Evolutionary conservation across 345 rosid species (phyloP).

Genomic region (Gossypium bickii): DNA sequence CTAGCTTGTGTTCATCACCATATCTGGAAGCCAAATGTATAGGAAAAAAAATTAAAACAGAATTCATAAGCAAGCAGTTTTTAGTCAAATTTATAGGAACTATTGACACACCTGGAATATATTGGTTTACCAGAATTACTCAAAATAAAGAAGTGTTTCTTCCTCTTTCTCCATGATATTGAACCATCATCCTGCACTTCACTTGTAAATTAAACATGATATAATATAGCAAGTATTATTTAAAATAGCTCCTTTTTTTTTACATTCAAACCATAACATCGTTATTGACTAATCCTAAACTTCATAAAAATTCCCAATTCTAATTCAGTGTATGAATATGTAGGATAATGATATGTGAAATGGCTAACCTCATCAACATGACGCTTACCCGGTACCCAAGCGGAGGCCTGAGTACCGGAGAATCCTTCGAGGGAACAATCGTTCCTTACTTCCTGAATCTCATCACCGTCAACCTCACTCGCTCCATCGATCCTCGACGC

Average conservation of each 20-base stretch:
- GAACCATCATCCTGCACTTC: conserved; percentile 97
- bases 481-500: conserved; percentile 41
- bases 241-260: neutral
- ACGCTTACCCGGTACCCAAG: conserved; percentile 83
- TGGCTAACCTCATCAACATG: conserved; percentile 69
- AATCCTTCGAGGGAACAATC: conserved; percentile 25
- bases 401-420: conserved; percentile 36
- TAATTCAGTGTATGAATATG: neutral
- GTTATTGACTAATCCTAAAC: neutral
- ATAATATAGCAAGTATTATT: conserved; percentile 11
- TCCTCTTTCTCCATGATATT: conserved; percentile 95
- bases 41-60: neutral
- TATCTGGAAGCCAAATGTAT: conserved; percentile 47
- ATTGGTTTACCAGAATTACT: conserved; percentile 98
- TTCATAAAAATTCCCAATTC: neutral
- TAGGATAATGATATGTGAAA: neutral
- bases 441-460: conserved; percentile 45
- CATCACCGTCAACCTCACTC: conserved; percentile 40
- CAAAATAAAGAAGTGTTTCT: conserved; percentile 93
- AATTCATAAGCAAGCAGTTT: neutral
- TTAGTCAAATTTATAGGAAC: neutral
- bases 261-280: neutral
- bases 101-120: conserved; percentile 70
- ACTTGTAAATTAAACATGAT: conserved; percentile 27
- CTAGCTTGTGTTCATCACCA: conserved; percentile 97